Evolutionary conservation across 2,329 filamentous ascomycete species (phyloP).

Genomic region (Trichoderma sp.): DNA sequence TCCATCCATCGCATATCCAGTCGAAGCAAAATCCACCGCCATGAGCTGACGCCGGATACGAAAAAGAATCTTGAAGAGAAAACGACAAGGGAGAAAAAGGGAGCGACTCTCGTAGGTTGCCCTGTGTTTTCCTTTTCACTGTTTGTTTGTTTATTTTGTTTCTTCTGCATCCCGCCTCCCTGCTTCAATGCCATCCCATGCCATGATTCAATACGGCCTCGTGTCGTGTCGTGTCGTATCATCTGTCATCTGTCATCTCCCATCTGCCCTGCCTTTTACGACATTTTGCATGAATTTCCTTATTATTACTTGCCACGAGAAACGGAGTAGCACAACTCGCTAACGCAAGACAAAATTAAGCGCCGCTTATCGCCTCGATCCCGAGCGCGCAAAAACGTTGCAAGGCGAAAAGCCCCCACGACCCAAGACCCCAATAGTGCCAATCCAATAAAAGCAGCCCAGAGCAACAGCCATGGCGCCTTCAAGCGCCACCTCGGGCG

Average conservation of each 20-base stretch:
- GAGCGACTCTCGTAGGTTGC: neutral
- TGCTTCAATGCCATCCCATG: neutral
- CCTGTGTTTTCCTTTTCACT: neutral
- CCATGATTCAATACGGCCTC: neutral
- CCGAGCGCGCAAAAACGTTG: neutral
- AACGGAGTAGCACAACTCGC: constrained; percentile 1
- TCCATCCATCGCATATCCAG: neutral
- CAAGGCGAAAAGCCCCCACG: neutral
- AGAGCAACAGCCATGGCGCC: constrained; percentile 10
- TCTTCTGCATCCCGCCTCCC: neutral
- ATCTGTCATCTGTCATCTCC: neutral
- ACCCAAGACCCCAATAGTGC: neutral
- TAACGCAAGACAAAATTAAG: constrained; percentile 11
- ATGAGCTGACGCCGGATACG: neutral
- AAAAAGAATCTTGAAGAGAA: neutral
- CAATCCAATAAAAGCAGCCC: neutral
- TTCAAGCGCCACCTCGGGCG: constrained; percentile 30
- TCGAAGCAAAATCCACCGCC: neutral
- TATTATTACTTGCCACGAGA: neutral
- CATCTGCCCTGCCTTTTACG: neutral
- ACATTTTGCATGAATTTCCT: neutral
- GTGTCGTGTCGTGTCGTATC: neutral
- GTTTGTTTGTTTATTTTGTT: neutral
- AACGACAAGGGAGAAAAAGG: neutral
- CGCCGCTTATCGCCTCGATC: constrained; percentile 15